Conservation (phyloP, 192 early-diverging fungal genomes). For the Coemansia sp. region DNA sequence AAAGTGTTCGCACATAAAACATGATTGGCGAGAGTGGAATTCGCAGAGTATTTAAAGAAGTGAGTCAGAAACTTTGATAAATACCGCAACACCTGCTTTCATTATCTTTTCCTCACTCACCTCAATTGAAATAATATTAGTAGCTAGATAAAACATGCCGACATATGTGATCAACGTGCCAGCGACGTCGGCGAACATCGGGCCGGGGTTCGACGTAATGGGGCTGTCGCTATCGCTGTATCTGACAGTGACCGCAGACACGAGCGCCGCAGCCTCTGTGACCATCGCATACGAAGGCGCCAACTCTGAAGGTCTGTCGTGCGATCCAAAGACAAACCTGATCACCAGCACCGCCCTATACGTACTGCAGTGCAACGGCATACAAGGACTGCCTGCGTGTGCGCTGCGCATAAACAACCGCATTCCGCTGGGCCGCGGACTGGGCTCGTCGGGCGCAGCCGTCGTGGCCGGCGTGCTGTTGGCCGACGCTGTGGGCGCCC, state of each 20-base stretch:
- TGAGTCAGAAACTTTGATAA: slow-evolving; percentile 5
- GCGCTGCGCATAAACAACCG: slow-evolving; percentile 83
- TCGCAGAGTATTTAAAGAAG: not conserved
- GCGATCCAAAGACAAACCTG: slow-evolving; percentile 77
- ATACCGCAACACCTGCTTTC: not conserved
- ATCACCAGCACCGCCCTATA: slow-evolving; percentile 92
- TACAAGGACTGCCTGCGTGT: slow-evolving; percentile 59
- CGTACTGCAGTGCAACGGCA: slow-evolving; percentile 72
- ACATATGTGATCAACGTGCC: slow-evolving; percentile 74
- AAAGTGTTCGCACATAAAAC: no score
- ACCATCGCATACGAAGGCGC: slow-evolving; percentile 47
- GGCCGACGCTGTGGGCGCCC: slow-evolving; percentile 70
- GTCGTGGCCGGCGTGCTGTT: slow-evolving; percentile 91
- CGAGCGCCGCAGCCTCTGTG: not conserved
- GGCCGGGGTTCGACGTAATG: slow-evolving; percentile 95
- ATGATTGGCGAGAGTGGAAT: not conserved
- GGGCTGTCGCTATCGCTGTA: slow-evolving; percentile 89
- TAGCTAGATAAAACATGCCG: slow-evolving; percentile 7
- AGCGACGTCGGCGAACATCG: slow-evolving; percentile 95
- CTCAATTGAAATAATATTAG: not conserved
- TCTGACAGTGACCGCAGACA: slow-evolving; percentile 64
- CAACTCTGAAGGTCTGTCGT: slow-evolving; percentile 71
- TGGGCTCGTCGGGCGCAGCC: slow-evolving; percentile 95
- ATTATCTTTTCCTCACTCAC: slow-evolving; percentile 1
- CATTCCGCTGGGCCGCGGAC: slow-evolving; percentile 93